Evolutionary conservation across 2,329 filamentous ascomycete species (phyloP), one percentile per base, ranked within the genome.

Genomic region (Phoma sp.): DNA sequence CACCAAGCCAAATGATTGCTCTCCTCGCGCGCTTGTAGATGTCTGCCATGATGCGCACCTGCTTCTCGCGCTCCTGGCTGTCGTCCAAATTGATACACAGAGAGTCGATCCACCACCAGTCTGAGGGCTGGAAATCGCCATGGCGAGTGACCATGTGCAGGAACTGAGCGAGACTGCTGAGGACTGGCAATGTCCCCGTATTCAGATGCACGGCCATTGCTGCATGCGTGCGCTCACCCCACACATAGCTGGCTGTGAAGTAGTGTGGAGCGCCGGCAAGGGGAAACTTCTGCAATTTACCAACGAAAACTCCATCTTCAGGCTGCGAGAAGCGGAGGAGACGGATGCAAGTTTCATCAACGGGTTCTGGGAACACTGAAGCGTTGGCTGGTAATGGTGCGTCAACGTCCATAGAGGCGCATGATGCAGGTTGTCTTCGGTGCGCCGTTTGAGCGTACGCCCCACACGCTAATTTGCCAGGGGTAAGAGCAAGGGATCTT

Each of bases 21-120:
- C 61, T 57, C 21, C 32, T 59, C 1, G 67, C 57, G 39, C 48
- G 58, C 36, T 53, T 63, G 47, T 72, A 74, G 17, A 74, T 71
- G 1, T 69, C 55, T 5, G 65, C 65, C 70, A 73, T 73, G 32
- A 74, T 65, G n/a, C 60, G 62, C 13, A 73, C 65, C 38, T 74
- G 71, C 29, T 57, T 37, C n/a, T 62, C 64, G 15, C 66, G 61
- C 51, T 74, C 68, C 17, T 60, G 27, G 4, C 52, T 46, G 53
- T 73, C 63, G 8, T 54, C 41, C 6, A 70, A 61, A 38, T 73
- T 70, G 46, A 74, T 71, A 29, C 65, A 70, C 1, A 74, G 47
- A 10, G 60, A 63, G 39, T 74, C 70, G 5, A 73, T 69, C 70
- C 69, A 73, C 68, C 68, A 73, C 69, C 67, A 71, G 29, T 69